Evolutionary conservation across 129 eudicot species (phyloP), one percentile per base, ranked within the genome.

Genomic region (Flaveria sonorensis): DNA sequence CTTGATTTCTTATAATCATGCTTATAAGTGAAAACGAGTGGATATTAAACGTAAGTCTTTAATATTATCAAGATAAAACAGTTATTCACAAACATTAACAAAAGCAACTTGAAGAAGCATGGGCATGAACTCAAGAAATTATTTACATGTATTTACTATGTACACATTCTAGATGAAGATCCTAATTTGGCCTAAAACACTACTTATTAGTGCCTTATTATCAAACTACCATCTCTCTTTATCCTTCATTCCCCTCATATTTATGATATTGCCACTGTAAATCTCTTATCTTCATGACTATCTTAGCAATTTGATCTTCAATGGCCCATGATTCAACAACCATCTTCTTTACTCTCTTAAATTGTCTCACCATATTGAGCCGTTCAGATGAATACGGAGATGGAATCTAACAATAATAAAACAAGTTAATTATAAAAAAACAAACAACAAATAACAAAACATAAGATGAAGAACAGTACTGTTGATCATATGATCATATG

Each of bases 321-420:
- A 61, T 53, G 76, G 77, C 75, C 82, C 75, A 75, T 19, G 77
- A 82, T 71, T 83, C 80, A 48, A 81, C 78, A 80, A 82, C 87
- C 92, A 83, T 85, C 92, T 83, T 88, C 84, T 86, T 85, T 28
- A 87, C 83, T 77, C 94, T 83, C 81, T 88, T 88, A 12, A 91
- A 53, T 71, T 91, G 97, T 83, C 85, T 91, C 87, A 88, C 87
- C 62, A 85, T 45, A 52, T 85, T 77, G 36, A 88, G 87, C 82
- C 97, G 75, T 71, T 88, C 88, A 7, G 89, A 86, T 16, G 88
- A 83, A 81, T 70, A 88, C 3, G 97, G 92, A 43, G 97, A 88
- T 57, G 97, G 93, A 69, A 90, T 90, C 96, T 88, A 70, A 47
- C 20, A 36, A 21, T 14, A 61, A 61, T 30, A 61, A 30, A 61